Base-by-base conservation (phyloP, 1,139 yeast species). In the Ashbya aceris region DNA sequence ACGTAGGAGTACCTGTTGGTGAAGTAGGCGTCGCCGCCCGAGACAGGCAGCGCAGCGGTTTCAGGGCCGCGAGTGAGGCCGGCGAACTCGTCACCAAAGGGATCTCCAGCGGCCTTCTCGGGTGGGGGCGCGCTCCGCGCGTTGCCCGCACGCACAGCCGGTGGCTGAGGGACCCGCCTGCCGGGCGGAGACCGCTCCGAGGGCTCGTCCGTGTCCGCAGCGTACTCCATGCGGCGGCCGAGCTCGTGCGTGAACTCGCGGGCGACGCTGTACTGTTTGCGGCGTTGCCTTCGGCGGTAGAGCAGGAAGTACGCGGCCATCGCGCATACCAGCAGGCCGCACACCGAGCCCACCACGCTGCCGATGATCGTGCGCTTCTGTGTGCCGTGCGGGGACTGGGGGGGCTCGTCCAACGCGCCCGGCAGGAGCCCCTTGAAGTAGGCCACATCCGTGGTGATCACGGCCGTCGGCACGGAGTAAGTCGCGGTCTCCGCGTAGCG, bases 381-480 rank as follows among this genome's bases (percentile, higher is more conserved):
- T 12, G 39, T 28, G 12, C 34, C 37, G 17, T 4, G 11, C 36
- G 10, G 27, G 30, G 9, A 7, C 30, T 14, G 36, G 20, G 10
- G 32, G 26, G 51, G 44, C 36, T 34, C 5, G 29, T 42, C 51
- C 12, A 45, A 30, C 7, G 44, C 44, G 7, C 55, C 58, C 29
- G 47, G 39, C 1, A 53, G 37, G 52, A 56, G 52, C 27, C 52
- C 44, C 20, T 56, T 43, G 49, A 61, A 55, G 40, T 54, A 45
- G 32, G 55, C 49, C 5, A 56, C 36, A 42, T 61, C 66, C 5
- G 67, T 57, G 1, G 70, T 66, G 5, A 60, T 52, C 1, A 62
- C 62, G 1, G 59, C 47, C 38, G 60, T 34, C 40, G 62, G 45
- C 43, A 45, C 31, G 44, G 55, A 38, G 39, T 47, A 50, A 11